A percentile compares a stretch with the other conserved stretches of the same genome.
These are phyloP conservation scores for Pestalotiopsis sp. DNA, from an alignment of 2,329 filamentous ascomycete genomes.

Conservation along the genomic window DNA sequence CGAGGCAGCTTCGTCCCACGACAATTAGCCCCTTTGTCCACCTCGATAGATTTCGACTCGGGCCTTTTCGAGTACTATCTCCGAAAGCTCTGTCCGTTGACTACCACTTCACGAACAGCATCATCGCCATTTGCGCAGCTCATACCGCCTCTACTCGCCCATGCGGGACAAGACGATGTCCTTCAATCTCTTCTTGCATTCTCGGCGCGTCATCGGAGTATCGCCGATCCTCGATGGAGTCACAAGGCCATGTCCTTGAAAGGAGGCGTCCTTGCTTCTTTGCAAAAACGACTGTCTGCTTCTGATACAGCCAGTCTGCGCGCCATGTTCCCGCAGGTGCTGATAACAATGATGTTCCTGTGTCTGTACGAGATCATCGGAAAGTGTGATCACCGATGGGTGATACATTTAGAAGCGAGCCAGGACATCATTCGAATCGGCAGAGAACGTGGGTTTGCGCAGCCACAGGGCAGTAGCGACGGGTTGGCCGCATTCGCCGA, in stretches of 20 bases:
- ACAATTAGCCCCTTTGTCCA: not conserved
- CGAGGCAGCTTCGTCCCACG: not conserved
- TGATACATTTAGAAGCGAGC: constrained; percentile 48
- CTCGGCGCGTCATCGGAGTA: constrained; percentile 18
- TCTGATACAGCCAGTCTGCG: constrained; percentile 21
- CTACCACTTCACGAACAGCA: constrained; percentile 15
- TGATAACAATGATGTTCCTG: constrained; percentile 48
- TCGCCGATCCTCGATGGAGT: constrained; percentile 13
- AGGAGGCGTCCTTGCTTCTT: constrained; percentile 36
- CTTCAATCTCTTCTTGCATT: constrained; percentile 18
- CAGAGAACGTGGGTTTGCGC: constrained; percentile 18
- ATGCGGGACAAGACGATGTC: constrained; percentile 16
- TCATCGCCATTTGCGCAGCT: constrained; percentile 20
- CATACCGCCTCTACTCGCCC: constrained; percentile 16
- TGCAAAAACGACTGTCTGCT: constrained; percentile 34
- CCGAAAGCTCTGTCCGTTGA: constrained; percentile 17
- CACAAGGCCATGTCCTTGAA: constrained; percentile 29
- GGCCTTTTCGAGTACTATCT: constrained; percentile 18
- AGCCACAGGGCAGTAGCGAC: not conserved
- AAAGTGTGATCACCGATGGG: constrained; percentile 38
- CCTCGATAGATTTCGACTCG: not conserved
- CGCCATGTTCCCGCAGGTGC: constrained; percentile 31
- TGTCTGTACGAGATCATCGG: constrained; percentile 47
- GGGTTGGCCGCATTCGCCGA: constrained; percentile 40
- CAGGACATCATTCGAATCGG: constrained; percentile 47